Evolutionary conservation across 2,329 filamentous ascomycete genomes (phyloP), one percentile per base, ranked within the genome.

Genomic region (Aspergillus alliaceus): DNA sequence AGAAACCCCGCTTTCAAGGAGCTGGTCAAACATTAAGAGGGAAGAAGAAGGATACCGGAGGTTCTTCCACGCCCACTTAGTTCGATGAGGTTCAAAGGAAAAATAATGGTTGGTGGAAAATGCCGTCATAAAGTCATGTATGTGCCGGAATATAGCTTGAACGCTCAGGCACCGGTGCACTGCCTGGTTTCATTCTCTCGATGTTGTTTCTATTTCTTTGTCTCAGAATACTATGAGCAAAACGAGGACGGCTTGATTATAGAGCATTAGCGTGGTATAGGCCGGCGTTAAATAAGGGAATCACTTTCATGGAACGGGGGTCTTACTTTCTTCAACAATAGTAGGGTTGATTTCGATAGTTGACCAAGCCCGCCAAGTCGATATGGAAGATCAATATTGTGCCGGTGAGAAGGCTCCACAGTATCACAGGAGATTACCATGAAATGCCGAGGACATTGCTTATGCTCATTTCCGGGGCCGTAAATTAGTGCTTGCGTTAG

Each of bases 1-100:
- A 82, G 58, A 85, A 86, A 62, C 88, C 89, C n/a, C 86, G 86
- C 64, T 96, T 96, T 74, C 86, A 88, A 4, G 93, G 93, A 0
- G 86, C 90, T 63, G 93, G 93, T 0, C 90, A 97, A 74, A 95
- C 90, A 5, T 77, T 97, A 35, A 81, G 85, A 15, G 83, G 82
- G 1, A 96, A 93, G 82, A 88, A 89, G 73, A 93, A 91, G 77
- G 73, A 72, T 14, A 59, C 65, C 29, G 70, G 67, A 42, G 72
- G 68, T 20, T 69, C 72, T 15, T 65, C 64, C 3, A 77, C 75
- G 35, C 72, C 75, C 25, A 72, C 72, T 1, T 74, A 71, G 75
- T 44, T 62, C 62, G 32, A 71, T 70, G 31, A 59, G 54, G 42
- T 60, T 66, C 51, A 65, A 64, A 53, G 57, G 61, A 58, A 64